Percentiles rank a stretch among this genome's conserved stretches.
phyloP scores from a whole-genome alignment of 768 basidiomycete genomes.

The Naganishia antarctica region DNA sequence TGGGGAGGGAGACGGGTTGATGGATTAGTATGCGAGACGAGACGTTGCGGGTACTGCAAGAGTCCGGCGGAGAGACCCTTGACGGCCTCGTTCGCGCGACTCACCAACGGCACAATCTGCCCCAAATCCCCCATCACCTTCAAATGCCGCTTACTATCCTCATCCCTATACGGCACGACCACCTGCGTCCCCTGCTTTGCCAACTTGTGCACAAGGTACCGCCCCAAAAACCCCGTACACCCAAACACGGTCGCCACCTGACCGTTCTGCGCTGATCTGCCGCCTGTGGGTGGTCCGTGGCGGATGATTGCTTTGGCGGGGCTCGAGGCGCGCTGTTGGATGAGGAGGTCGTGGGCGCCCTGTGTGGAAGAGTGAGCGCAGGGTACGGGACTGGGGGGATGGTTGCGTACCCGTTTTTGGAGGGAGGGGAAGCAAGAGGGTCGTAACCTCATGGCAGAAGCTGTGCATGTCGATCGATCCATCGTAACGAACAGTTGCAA shows the following conservation, averaged over 20 bases:
- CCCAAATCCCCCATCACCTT: constrained; percentile 94
- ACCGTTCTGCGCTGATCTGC: constrained; percentile 76
- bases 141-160: constrained; percentile 82
- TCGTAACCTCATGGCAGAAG: constrained; percentile 1
- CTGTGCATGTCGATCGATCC: neutral
- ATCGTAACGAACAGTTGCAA: too few relatives aligned
- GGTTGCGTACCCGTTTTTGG: constrained; percentile 14
- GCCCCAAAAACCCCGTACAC: constrained; percentile 87
- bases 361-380: constrained; percentile 15
- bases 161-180: constrained; percentile 88
- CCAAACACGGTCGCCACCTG: constrained; percentile 96
- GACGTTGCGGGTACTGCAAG: too few relatives aligned
- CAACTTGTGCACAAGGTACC: constrained; percentile 89
- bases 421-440: neutral
- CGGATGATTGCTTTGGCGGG: constrained; percentile 60
- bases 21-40: neutral
- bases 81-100: too few relatives aligned
- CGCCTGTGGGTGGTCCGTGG: constrained; percentile 59
- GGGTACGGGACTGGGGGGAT: neutral
- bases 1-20: constrained; percentile 41
- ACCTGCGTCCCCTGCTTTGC: constrained; percentile 80
- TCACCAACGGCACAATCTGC: constrained; percentile 88
- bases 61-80: too few relatives aligned
- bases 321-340: constrained; percentile 32
- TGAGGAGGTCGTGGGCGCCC: constrained; percentile 46